Evolutionary conservation across 345 rosid species (phyloP), one percentile per base, ranked within the genome.

Genomic region (Linum tenue): DNA sequence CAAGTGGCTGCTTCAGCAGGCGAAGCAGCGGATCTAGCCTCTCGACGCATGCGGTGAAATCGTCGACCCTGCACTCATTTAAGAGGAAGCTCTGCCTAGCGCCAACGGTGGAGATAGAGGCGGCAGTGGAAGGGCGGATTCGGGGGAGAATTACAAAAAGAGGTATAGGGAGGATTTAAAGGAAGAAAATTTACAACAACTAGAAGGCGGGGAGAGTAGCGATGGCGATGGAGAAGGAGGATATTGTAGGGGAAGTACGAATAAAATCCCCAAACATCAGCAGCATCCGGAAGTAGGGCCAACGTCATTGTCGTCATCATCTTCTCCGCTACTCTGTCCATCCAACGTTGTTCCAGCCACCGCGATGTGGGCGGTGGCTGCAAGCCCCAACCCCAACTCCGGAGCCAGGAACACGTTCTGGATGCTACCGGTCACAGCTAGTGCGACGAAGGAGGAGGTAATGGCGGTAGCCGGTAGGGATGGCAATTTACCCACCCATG

Each of bases 361-460:
- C 1, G 86, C 91, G 63, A 85, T 84, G 91, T 88, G 96, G 96
- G 89, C 95, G 14, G 83, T 85, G 56, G 75, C 82, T 5, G 86
- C 87, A 36, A 79, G 77, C n/a, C n/a, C n/a, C n/a, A n/a, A n/a
- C 15, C 77, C 82, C 0, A 77, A 60, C 42, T 77, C 82, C 40
- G 78, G 81, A 0, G 60, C 85, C 0, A 86, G 84, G 0, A 84
- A 70, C 83, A 76, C 88, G 3, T 83, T 79, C 56, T 86, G 96
- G 96, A 86, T 88, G 91, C 82, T 84, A 3, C 90, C 90, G 2
- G 83, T 85, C 58, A 77, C 75, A 0, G 72, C 79, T 0, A 74
- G n/a, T n/a, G 78, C 0, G 74, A 73, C 10, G 67, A 42, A 15
- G 59, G 31, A 31, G 77, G 65, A 3, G 72, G 70, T 4, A n/a